These are phyloP conservation scores for Penicillium paxilli DNA, from an alignment of 495 filamentous ascomycete species.

Conservation along the genomic window DNA sequence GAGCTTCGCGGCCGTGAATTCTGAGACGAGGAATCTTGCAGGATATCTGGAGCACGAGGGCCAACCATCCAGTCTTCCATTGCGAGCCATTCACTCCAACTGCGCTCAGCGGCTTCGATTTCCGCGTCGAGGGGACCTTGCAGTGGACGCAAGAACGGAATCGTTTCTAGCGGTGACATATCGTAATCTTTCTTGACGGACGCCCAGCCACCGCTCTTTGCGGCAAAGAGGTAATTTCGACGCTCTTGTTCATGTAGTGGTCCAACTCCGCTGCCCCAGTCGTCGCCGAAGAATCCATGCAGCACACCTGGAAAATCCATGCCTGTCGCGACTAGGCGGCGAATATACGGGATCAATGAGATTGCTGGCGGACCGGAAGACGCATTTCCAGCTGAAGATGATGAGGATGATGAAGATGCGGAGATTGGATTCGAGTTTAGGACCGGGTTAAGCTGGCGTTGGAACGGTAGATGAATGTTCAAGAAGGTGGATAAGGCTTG, in stretches of 20 bases:
- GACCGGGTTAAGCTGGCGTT: constrained; percentile 40
- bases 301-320: constrained; percentile 83
- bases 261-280: constrained; percentile 78
- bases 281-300: constrained; percentile 93
- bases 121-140: constrained; percentile 73
- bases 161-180: constrained; percentile 72
- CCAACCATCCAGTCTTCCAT: constrained; percentile 98
- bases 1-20: constrained; percentile 38
- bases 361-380: constrained; percentile 47
- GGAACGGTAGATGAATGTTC: constrained; percentile 70
- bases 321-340: constrained; percentile 86
- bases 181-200: constrained; percentile 89
- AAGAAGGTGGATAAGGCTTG: constrained; percentile 90
- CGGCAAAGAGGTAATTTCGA: constrained; percentile 91
- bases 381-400: constrained; percentile 26
- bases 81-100: constrained; percentile 83
- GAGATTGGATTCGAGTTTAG: constrained; percentile 28
- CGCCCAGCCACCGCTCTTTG: constrained; percentile 88
- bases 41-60: constrained; percentile 50
- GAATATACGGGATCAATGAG: constrained; percentile 84
- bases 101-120: constrained; percentile 78
- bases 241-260: constrained; percentile 86
- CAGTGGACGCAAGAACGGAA: constrained; percentile 83
- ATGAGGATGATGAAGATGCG: constrained; percentile 32
- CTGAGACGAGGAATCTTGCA: constrained; percentile 46